Evolutionary conservation across 2,329 filamentous ascomycete genomes (phyloP), one percentile per base, ranked within the genome.

Genomic region (Reticulascus tulasneorum): DNA sequence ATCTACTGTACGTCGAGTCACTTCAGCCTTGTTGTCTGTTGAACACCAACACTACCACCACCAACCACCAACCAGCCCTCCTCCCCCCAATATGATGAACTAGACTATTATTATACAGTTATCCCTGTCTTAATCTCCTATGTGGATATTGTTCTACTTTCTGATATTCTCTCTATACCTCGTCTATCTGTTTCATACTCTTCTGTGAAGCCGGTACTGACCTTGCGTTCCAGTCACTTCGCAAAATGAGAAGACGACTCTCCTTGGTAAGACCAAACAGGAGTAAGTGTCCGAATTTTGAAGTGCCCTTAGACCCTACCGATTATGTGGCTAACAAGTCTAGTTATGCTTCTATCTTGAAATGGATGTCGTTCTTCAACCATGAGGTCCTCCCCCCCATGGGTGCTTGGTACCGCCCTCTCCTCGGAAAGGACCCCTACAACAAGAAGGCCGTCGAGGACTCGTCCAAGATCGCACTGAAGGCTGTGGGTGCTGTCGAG

Each of bases 241-340:
- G 55, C 93, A 98, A 75, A 98, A 98, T 69, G 93, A 97, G 84
- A 97, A 97, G 85, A 98, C 93, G 57, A 94, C 89, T 54, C 89
- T 98, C 51, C 82, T 98, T 56, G 93, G 93, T 63, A 97, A 97
- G 84, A 98, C 90, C 73, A 98, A 98, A 85, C 91, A 98, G 77
- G 93, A 98, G 82, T 89, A 72, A 64, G 75, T 62, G 40, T n/a
- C 26, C 15, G 19, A 15, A n/a, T n/a, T n/a, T n/a, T n/a, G n/a
- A n/a, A n/a, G n/a, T n/a, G n/a, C n/a, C n/a, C n/a, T n/a, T n/a
- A 16, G 18, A 29, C 8, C 4, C 9, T 20, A 15, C n/a, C 34
- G 4, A 29, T 27, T 11, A 21, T 12, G 9, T 18, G 29, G 47
- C 59, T 62, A 45, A 62, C 29, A 17, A 18, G 4, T 13, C 13